A percentile compares a stretch with the other conserved stretches of the same genome.
Evolutionary conservation across 345 rosid genomes (phyloP).

Genomic region (Citrus inodora): DNA sequence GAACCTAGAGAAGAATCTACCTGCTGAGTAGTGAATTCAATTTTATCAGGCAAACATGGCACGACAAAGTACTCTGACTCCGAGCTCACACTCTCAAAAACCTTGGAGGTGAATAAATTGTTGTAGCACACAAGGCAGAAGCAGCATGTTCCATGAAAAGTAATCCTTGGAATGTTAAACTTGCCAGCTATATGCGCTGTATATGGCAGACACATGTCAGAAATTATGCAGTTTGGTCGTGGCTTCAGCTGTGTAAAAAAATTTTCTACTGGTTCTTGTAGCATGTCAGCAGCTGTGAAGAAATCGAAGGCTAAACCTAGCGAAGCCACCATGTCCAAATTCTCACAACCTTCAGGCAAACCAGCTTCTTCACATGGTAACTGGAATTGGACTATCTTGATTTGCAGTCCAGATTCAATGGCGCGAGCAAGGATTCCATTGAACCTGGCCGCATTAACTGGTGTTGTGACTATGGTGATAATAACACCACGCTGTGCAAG

Average conservation of each 20-base stretch:
- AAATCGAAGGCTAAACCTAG: background rate
- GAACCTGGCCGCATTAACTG: background rate
- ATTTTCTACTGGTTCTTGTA: conserved; percentile 11
- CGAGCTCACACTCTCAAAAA: background rate
- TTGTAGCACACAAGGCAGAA: conserved; percentile 30
- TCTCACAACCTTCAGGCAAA: background rate
- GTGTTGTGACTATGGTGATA: conserved; percentile 34
- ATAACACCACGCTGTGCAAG: conserved; percentile 30
- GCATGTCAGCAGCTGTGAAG: background rate
- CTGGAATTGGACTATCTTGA: background rate
- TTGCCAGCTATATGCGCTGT: conserved; percentile 19
- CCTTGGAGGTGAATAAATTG: background rate
- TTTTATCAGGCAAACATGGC: conserved; percentile 25
- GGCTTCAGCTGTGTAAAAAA: conserved; percentile 10
- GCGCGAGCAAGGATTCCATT: background rate
- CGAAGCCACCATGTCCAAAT: background rate
- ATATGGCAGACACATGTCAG: conserved; percentile 31
- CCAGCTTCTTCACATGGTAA: conserved; percentile 2
- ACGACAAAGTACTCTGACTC: conserved; percentile 14
- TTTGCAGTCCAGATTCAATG: background rate
- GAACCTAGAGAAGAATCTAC: background rate
- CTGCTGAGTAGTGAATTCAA: conserved; percentile 25
- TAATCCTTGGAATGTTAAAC: conserved; percentile 31
- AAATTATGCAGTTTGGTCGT: conserved; percentile 31
- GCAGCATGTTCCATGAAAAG: conserved; percentile 32